Evolutionary conservation across 805 yeast species (phyloP).

Genomic region (Huiozyma sinensis): DNA sequence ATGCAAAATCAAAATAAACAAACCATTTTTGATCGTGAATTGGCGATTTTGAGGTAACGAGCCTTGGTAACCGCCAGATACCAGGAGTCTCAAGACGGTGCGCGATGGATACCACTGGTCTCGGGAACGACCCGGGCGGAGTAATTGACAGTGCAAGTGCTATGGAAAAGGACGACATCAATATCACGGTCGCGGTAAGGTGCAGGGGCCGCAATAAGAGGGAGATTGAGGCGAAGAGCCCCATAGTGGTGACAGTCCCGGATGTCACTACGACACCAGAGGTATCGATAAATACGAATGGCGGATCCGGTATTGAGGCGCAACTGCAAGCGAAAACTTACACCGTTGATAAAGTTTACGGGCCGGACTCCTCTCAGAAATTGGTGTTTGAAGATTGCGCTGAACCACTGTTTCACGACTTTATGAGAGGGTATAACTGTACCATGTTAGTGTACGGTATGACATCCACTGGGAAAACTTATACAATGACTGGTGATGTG

Average conservation of each 20-base stretch:
- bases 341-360: slow-evolving; percentile 71
- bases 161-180: slow-evolving; percentile 10
- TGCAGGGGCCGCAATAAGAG: slow-evolving; percentile 52
- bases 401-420: slow-evolving; percentile 50
- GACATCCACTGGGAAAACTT: slow-evolving; percentile 86
- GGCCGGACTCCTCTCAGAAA: slow-evolving; percentile 68
- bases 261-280: slow-evolving; percentile 25
- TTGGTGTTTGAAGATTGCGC: slow-evolving; percentile 59
- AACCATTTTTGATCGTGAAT: neutral
- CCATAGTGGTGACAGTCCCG: slow-evolving; percentile 47
- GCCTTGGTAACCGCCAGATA: neutral
- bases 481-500: slow-evolving; percentile 66
- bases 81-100: neutral
- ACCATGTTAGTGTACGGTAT: slow-evolving; percentile 85
- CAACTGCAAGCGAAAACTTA: slow-evolving; percentile 45
- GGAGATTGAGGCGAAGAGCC: slow-evolving; percentile 46
- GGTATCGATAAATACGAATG: slow-evolving; percentile 36
- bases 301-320: slow-evolving; percentile 31
- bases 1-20: neutral
- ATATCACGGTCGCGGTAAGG: slow-evolving; percentile 53
- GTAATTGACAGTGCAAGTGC: neutral
- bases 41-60: neutral
- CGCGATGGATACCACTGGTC: neutral
- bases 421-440: slow-evolving; percentile 67
- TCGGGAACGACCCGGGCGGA: neutral